phyloP scores from a whole-genome alignment of 1,284 basidiomycete species.

The Mycena sp. region DNA sequence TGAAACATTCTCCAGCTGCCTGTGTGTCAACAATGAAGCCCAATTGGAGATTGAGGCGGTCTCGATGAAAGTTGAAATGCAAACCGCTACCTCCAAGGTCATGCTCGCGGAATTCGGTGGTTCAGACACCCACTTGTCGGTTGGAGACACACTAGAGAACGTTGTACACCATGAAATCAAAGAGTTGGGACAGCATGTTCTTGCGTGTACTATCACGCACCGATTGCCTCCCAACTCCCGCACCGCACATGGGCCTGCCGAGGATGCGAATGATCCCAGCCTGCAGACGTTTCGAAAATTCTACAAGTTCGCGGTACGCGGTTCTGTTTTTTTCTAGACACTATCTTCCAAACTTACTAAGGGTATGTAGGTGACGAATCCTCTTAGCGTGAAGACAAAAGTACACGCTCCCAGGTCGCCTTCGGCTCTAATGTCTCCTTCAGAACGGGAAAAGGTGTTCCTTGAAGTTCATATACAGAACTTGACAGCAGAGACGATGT shows the following conservation, averaged over 20 bases:
- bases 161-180: conserved; percentile 81
- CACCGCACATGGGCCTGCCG: conserved; percentile 53
- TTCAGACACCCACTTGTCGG: conserved; percentile 51
- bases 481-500: conserved; percentile 77
- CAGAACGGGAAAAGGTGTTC: conserved; percentile 81
- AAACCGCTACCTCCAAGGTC: conserved; percentile 74
- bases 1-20: conserved; percentile 81
- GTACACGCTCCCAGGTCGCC: conserved; percentile 81
- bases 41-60: conserved; percentile 67
- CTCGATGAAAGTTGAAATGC: conserved; percentile 76
- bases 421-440: conserved; percentile 66
- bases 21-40: conserved; percentile 83
- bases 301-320: conserved; percentile 86
- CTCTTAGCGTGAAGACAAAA: conserved; percentile 90
- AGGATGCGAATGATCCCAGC: conserved; percentile 63
- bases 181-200: conserved; percentile 84
- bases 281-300: conserved; percentile 85
- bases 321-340: background rate
- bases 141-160: conserved; percentile 69
- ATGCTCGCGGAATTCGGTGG: conserved; percentile 72
- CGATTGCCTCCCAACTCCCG: conserved; percentile 64
- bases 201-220: conserved; percentile 80
- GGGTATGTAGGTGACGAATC: conserved; percentile 80
- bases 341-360: background rate
- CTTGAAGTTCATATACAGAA: conserved; percentile 92